These are phyloP conservation scores for Pseudodiploospora longispora DNA, from an alignment of 2,329 filamentous ascomycete genomes.

Conservation along the genomic window DNA sequence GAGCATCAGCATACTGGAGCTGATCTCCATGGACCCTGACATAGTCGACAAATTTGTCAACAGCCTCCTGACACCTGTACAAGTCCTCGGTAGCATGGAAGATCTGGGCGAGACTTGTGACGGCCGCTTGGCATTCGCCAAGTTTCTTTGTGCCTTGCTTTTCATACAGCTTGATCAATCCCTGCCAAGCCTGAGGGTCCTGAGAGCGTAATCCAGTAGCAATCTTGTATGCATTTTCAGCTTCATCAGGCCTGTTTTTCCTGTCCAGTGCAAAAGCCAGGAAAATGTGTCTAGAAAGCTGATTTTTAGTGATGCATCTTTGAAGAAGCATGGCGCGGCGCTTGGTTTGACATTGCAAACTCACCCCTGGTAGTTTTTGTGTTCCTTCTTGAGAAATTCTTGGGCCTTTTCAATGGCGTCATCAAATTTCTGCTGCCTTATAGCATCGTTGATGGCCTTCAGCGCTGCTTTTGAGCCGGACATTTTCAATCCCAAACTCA, in stretches of 20 bases:
- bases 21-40: constrained; percentile 65
- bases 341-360: constrained; percentile 17
- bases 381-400: constrained; percentile 61
- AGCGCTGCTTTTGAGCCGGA: constrained; percentile 61
- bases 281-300: constrained; percentile 60
- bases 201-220: constrained; percentile 64
- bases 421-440: constrained; percentile 72
- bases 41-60: constrained; percentile 74
- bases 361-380: constrained; percentile 74
- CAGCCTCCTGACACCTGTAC: constrained; percentile 55
- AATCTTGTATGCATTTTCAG: constrained; percentile 66
- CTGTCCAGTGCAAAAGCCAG: constrained; percentile 80
- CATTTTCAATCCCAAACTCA: constrained; percentile 25
- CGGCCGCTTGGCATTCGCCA: constrained; percentile 65
- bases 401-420: constrained; percentile 63
- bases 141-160: constrained; percentile 63
- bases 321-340: too few relatives aligned
- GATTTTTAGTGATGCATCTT: not conserved
- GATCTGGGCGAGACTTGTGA: constrained; percentile 65
- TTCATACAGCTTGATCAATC: constrained; percentile 78
- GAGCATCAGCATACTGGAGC: constrained; percentile 65
- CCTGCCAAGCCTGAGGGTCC: constrained; percentile 86
- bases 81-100: constrained; percentile 59
- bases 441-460: constrained; percentile 71
- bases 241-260: constrained; percentile 59